Evolutionary conservation across 2,329 filamentous ascomycete species (phyloP).

Genomic region (Fusarium agapanthi): DNA sequence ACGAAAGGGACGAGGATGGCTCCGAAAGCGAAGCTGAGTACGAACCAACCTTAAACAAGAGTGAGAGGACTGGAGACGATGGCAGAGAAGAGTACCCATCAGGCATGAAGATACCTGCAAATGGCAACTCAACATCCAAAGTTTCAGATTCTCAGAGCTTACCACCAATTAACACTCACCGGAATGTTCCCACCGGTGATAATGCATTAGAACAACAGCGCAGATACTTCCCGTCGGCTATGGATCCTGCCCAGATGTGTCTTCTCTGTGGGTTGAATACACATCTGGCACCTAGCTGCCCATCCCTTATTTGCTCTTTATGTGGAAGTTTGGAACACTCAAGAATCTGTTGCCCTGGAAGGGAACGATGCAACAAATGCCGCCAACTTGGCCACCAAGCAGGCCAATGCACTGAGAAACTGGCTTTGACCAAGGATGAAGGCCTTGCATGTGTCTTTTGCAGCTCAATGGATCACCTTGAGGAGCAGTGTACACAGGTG

Average conservation of each 20-base stretch:
- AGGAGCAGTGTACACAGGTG: constrained; percentile 66
- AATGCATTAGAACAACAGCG: constrained; percentile 52
- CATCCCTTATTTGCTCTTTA: constrained; percentile 56
- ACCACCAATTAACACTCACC: constrained; percentile 23
- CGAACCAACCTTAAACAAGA: constrained; percentile 31
- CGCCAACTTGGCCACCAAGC: constrained; percentile 67
- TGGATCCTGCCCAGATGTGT: constrained; percentile 56
- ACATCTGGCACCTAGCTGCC: constrained; percentile 58
- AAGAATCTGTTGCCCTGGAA: constrained; percentile 59
- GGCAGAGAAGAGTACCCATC: constrained; percentile 1
- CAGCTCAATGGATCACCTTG: constrained; percentile 62
- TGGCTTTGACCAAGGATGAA: constrained; percentile 61
- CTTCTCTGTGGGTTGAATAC: constrained; percentile 59
- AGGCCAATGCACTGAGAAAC: constrained; percentile 63
- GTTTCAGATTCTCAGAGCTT: not conserved
- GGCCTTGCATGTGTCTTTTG: constrained; percentile 70
- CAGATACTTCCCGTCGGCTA: constrained; percentile 62
- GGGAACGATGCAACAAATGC: constrained; percentile 66
- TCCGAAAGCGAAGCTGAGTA: constrained; percentile 43
- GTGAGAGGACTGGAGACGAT: constrained; percentile 8
- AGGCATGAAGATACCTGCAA: not conserved
- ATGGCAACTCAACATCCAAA: constrained; percentile 14
- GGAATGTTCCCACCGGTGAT: constrained; percentile 41
- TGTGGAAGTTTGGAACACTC: constrained; percentile 59
- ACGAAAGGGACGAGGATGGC: constrained; percentile 10